Evolutionary conservation across 306 rosid species (phyloP), one percentile per base, ranked within the genome.

Genomic region (Glycine soja): DNA sequence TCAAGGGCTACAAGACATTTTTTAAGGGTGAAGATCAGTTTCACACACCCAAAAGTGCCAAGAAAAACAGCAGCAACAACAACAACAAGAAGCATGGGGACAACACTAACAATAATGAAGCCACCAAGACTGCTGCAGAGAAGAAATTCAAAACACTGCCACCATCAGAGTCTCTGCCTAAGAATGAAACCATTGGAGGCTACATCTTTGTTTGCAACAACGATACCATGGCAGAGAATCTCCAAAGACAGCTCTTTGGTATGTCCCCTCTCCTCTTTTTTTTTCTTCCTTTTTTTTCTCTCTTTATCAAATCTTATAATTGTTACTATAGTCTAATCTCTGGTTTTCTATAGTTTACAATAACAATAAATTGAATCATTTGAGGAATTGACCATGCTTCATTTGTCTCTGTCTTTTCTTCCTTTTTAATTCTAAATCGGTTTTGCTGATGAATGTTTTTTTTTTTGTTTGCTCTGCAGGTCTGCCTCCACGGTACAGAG

Each of bases 191-290:
- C 32, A 83, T 93, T 16, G 99, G 98, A 15, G 99, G 99, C 0
- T 95, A 95, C 52, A 91, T 95, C 66, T 95, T 95, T 24, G 99
- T 95, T 82, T 95, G 99, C 87, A 95, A 93, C 87, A 95, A 95
- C 38, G 99, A 95, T 51, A 95, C 99, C 36, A 95, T 95, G 99
- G 93, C 88, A 6, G 98, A 95, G 86, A 93, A 95, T 65, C 92
- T 95, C 87, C 82, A 85, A 71, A 86, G 97, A 81, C 87, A 95
- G 90, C 91, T 95, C 8, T 95, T 95, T 62, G 99, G 99, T 93
- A 40, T 8, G 92, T 70, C 7, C 40, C 24, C 40, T 52, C 47
- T 13, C 64, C 69, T 48, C 40, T 36, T 4, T 4, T 4, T 10
- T n/a, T 10, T 4, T 62, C 2, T 8, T 11, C 7, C 24, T 65